Conservation (phyloP, 805 yeast species). For the Cyberlindnera samutprakarnensis region DNA sequence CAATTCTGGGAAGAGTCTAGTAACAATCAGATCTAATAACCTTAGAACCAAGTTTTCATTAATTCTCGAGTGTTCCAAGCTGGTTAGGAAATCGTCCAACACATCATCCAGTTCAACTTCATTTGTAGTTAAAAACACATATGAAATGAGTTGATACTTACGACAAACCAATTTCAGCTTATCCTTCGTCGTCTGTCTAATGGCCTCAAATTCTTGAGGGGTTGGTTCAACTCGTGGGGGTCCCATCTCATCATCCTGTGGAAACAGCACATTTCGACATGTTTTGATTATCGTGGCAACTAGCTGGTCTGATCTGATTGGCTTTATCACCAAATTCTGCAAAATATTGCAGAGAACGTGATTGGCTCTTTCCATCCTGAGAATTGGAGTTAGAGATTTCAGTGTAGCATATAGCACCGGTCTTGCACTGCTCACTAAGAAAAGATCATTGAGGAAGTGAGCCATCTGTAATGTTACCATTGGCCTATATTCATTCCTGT, state of each 20-base stretch:
- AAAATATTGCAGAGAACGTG: slow-evolving; percentile 17
- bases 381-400: slow-evolving; percentile 16
- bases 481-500: slow-evolving; percentile 1
- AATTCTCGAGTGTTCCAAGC: slow-evolving; percentile 29
- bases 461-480: slow-evolving; percentile 14
- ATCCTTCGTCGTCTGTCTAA: slow-evolving; percentile 22
- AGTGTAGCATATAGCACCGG: slow-evolving; percentile 26
- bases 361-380: slow-evolving; percentile 9
- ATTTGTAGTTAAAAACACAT: slow-evolving; percentile 15
- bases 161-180: slow-evolving; percentile 19
- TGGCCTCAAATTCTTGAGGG: slow-evolving; percentile 28
- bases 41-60: slow-evolving; percentile 37
- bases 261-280: slow-evolving; percentile 35
- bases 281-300: slow-evolving; percentile 19
- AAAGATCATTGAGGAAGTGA: slow-evolving; percentile 19
- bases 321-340: slow-evolving; percentile 11
- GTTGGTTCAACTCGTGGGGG: slow-evolving; percentile 37
- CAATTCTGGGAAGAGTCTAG: slow-evolving; percentile 33
- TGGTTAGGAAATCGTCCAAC: slow-evolving; percentile 26
- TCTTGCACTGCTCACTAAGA: slow-evolving; percentile 13
- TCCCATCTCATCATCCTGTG: slow-evolving; percentile 43
- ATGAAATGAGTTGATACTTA: slow-evolving; percentile 10
- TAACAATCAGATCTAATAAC: slow-evolving; percentile 33
- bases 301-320: slow-evolving; percentile 12
- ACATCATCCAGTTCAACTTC: slow-evolving; percentile 19